These are phyloP conservation scores for Globisporangium polare DNA, from an alignment of 352 stramenopile species.

Conservation along the genomic window DNA sequence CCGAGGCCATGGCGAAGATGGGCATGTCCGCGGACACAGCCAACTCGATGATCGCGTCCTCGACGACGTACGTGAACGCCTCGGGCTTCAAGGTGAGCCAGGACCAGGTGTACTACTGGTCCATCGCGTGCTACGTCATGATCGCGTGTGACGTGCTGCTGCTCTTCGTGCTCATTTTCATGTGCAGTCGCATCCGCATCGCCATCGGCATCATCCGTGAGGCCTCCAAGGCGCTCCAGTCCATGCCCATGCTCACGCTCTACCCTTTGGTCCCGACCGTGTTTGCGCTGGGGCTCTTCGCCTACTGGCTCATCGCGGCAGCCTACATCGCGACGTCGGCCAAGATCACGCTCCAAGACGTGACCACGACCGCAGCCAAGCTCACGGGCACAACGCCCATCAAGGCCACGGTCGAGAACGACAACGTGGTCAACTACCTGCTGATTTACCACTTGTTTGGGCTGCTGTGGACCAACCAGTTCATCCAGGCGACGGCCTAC, in stretches of 20 bases:
- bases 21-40: conserved; percentile 36
- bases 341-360: conserved; percentile 42
- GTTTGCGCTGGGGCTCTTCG: conserved; percentile 60
- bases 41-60: conserved; percentile 26
- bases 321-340: conserved; percentile 77
- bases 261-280: conserved; percentile 70
- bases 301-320: conserved; percentile 74
- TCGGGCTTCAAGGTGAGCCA: conserved; percentile 39
- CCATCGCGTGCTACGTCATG: conserved; percentile 73
- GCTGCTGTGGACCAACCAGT: conserved; percentile 82
- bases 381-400: conserved; percentile 25
- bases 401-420: conserved; percentile 38
- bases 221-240: conserved; percentile 70
- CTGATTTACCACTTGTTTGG: conserved; percentile 86
- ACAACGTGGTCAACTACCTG: conserved; percentile 70
- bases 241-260: conserved; percentile 76
- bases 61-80: conserved; percentile 54
- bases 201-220: conserved; percentile 87
- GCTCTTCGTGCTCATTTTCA: conserved; percentile 70
- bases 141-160: conserved; percentile 59
- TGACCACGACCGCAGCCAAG: conserved; percentile 25
- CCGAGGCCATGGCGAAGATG: conserved; percentile 47
- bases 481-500: conserved; percentile 77
- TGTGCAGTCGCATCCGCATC: conserved; percentile 80
- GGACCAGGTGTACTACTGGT: conserved; percentile 65